A percentile compares a stretch with the other conserved stretches of the same genome.
phyloP scores from a whole-genome alignment of 805 yeast genomes.

The Kodamaea jinghongensis region DNA sequence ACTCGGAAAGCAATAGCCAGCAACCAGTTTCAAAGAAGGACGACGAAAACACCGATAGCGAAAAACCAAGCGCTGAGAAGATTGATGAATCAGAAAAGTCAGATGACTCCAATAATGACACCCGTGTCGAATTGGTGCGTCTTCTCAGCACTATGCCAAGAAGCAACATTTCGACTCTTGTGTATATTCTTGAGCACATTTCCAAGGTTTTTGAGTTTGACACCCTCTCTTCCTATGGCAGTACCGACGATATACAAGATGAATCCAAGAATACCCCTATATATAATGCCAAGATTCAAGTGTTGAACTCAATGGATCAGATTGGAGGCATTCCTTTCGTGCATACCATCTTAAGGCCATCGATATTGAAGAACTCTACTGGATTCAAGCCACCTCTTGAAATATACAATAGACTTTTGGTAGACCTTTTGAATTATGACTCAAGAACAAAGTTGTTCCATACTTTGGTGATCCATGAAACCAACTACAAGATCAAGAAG shows the following conservation, averaged over 20 bases:
- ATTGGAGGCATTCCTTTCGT: conserved; percentile 40
- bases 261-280: conserved; percentile 3
- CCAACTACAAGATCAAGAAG: conserved; percentile 26
- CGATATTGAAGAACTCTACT: conserved; percentile 30
- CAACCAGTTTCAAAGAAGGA: too few species aligned
- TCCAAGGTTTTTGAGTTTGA: conserved; percentile 21
- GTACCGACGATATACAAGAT: conserved; percentile 23
- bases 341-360: conserved; percentile 41
- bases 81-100: too few species aligned
- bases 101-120: too few species aligned
- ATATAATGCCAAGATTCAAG: conserved; percentile 7
- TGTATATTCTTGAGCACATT: conserved; percentile 36
- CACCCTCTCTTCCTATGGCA: conserved; percentile 24
- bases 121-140: conserved; percentile 20
- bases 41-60: too few species aligned
- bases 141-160: conserved; percentile 35
- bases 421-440: conserved; percentile 26
- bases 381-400: conserved; percentile 42
- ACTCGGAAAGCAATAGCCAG: too few species aligned
- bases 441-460: conserved; percentile 20
- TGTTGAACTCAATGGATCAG: conserved; percentile 33
- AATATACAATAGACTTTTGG: conserved; percentile 23
- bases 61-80: background rate
- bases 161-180: conserved; percentile 36
- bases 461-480: conserved; percentile 25